Percentiles rank a stretch among this genome's conserved stretches.
These are phyloP conservation scores for Psophocarpus tetragonolobus DNA, from an alignment of 306 rosid species.

Conservation along the genomic window DNA sequence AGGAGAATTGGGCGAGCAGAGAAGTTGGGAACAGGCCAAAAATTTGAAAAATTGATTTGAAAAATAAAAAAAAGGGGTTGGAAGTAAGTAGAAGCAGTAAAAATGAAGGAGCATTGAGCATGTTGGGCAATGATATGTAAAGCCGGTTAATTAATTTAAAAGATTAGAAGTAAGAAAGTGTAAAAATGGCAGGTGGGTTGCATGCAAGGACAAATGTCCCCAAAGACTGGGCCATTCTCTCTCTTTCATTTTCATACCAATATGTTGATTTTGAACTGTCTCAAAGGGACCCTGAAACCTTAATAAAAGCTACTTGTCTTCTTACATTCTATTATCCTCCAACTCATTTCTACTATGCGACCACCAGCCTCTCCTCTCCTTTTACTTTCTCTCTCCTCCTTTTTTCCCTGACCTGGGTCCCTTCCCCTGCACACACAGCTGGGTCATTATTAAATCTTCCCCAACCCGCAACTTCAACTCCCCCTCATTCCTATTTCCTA, in stretches of 20 bases:
- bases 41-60: too few relatives aligned
- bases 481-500: not conserved
- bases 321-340: conserved; percentile 56
- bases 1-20: too few relatives aligned
- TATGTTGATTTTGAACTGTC: conserved; percentile 45
- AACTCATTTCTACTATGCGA: not conserved
- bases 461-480: conserved; percentile 43
- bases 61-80: too few relatives aligned
- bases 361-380: not conserved
- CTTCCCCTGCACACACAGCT: conserved; percentile 48
- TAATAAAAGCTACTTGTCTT: conserved; percentile 80
- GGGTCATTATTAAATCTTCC: conserved; percentile 63
- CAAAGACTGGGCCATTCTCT: conserved; percentile 61
- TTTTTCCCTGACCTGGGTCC: conserved; percentile 41
- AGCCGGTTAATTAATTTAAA: conserved; percentile 37
- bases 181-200: conserved; percentile 52
- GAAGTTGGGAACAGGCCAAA: too few relatives aligned
- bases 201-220: conserved; percentile 61
- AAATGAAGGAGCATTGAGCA: too few relatives aligned
- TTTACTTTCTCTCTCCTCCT: not conserved
- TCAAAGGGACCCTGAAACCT: conserved; percentile 66
- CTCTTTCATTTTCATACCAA: not conserved
- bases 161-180: not conserved
- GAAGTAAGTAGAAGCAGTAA: not conserved
- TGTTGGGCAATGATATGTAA: too few relatives aligned